Conservation (phyloP, 139 green algal genomes). For the Asterochloris sp. region DNA sequence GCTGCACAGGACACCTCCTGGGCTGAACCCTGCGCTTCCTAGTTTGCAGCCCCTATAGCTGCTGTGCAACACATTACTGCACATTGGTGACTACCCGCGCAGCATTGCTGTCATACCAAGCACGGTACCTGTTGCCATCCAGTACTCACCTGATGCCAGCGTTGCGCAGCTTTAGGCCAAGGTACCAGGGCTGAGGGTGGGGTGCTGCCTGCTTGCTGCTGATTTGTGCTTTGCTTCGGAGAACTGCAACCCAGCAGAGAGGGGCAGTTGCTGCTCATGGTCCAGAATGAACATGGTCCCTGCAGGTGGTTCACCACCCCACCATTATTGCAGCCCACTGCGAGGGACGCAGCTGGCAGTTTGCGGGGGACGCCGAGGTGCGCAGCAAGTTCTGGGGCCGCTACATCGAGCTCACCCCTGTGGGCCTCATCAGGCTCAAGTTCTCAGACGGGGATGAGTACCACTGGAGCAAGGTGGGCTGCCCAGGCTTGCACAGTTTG, state of each 20-base stretch:
- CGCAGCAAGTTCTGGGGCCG: constrained; percentile 93
- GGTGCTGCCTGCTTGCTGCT: too few relatives aligned
- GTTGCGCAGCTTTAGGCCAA: too few relatives aligned
- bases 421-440: constrained; percentile 55
- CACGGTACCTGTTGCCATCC: too few relatives aligned
- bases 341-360: constrained; percentile 62
- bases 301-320: constrained; percentile 69
- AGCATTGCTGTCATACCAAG: too few relatives aligned
- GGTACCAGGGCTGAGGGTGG: too few relatives aligned
- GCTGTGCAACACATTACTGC: too few relatives aligned
- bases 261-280: not conserved
- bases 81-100: too few relatives aligned
- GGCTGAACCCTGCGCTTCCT: too few relatives aligned
- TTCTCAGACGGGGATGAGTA: constrained; percentile 75
- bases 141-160: too few relatives aligned
- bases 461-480: constrained; percentile 73
- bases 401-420: constrained; percentile 76
- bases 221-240: too few relatives aligned
- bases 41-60: too few relatives aligned
- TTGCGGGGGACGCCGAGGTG: constrained; percentile 76
- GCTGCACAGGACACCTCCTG: not conserved
- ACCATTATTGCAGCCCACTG: constrained; percentile 66
- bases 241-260: not conserved
- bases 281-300: too few relatives aligned
- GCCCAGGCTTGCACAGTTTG: not conserved